Conservation (phyloP, 441 rosid genomes). For the Arabidopsis lyrata region DNA sequence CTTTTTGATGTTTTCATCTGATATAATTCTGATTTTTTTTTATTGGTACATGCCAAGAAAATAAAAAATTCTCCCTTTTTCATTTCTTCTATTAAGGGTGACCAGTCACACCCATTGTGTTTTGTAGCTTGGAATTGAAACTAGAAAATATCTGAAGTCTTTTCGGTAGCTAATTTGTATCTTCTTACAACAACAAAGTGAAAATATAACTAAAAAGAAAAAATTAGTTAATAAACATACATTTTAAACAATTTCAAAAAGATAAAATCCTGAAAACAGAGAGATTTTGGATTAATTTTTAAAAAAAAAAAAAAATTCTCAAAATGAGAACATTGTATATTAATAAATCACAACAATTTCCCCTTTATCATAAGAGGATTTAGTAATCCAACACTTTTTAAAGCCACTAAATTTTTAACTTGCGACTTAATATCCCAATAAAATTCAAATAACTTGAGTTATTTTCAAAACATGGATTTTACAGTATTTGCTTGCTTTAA, state of each 20-base stretch:
- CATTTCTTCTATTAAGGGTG: too few relatives aligned
- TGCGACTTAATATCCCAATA: not conserved
- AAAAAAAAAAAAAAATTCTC: not conserved
- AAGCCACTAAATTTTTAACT: not conserved
- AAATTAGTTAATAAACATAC: not conserved
- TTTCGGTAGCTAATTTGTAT: not conserved
- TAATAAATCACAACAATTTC: not conserved
- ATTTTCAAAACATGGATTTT: not conserved
- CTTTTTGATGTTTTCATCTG: too few relatives aligned
- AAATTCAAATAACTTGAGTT: not conserved
- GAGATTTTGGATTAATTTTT: not conserved
- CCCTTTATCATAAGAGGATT: not conserved
- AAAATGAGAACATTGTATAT: not conserved
- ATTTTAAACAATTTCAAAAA: not conserved
- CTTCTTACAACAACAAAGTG: not conserved
- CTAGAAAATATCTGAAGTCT: not conserved
- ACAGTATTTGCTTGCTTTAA: not conserved
- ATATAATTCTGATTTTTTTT: too few relatives aligned
- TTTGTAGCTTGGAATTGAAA: not conserved
- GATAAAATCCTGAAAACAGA: not conserved
- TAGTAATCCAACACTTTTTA: not conserved
- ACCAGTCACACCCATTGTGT: too few relatives aligned
- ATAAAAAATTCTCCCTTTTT: too few relatives aligned
- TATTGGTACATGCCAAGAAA: too few relatives aligned
- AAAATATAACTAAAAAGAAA: not conserved